These are phyloP conservation scores for Pistacia atlantica DNA, from an alignment of 345 rosid genomes.

Conservation along the genomic window DNA sequence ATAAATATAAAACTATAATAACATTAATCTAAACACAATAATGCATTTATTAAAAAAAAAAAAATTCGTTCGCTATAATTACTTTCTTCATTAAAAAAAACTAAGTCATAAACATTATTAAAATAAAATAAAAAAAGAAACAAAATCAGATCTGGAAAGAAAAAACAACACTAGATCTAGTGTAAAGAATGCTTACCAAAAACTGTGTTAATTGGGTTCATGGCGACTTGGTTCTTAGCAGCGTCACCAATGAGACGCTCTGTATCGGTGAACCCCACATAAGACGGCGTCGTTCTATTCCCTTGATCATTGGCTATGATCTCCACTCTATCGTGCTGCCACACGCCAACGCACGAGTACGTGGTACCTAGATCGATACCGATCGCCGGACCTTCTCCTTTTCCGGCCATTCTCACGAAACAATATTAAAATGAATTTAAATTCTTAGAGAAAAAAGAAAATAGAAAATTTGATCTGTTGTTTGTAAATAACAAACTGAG, in stretches of 20 bases:
- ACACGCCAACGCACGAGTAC: slow-evolving; percentile 60
- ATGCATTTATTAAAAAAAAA: too few relatives aligned
- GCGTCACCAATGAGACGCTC: slow-evolving; percentile 68
- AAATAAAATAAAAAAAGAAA: too few relatives aligned
- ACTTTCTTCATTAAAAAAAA: too few relatives aligned
- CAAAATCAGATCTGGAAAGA: too few relatives aligned
- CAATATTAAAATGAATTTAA: background rate
- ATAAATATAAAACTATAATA: too few relatives aligned
- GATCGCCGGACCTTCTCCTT: slow-evolving; percentile 67
- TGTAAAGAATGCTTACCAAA: slow-evolving; percentile 41
- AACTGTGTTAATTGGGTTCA: slow-evolving; percentile 63
- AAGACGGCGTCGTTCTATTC: slow-evolving; percentile 54
- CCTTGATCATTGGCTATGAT: slow-evolving; percentile 69
- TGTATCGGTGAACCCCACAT: slow-evolving; percentile 54
- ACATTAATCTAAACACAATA: too few relatives aligned
- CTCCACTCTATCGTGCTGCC: slow-evolving; percentile 69
- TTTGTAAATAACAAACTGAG: too few relatives aligned
- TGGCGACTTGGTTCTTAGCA: slow-evolving; percentile 67
- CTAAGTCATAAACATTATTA: too few relatives aligned
- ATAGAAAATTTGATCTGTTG: background rate
- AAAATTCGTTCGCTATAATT: too few relatives aligned
- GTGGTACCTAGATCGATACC: slow-evolving; percentile 68
- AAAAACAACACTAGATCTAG: too few relatives aligned
- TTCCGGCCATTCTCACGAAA: slow-evolving; percentile 40
- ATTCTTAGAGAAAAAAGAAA: background rate